phyloP scores from a whole-genome alignment of 495 filamentous ascomycete species.

The Penicillium goetzii region DNA sequence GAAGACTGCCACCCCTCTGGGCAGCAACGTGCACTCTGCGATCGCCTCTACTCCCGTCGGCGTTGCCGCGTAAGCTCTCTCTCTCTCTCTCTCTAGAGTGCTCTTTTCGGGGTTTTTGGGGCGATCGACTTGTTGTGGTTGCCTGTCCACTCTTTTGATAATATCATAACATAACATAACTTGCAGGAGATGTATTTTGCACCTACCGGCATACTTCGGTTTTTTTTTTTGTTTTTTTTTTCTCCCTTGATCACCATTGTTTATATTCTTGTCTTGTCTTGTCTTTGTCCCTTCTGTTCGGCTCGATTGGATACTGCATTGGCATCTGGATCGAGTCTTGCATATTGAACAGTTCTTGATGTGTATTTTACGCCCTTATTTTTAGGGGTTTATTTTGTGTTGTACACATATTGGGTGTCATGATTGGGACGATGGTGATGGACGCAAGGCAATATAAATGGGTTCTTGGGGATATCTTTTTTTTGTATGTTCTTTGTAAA shows the following conservation, averaged over 20 bases:
- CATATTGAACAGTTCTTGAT: neutral
- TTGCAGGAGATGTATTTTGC: neutral
- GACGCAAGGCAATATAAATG: slow-evolving; percentile 5
- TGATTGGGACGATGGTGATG: neutral
- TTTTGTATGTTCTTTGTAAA: neutral
- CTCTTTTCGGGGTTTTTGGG: slow-evolving; percentile 6
- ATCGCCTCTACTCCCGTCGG: slow-evolving; percentile 37
- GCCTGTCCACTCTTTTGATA: slow-evolving; percentile 11
- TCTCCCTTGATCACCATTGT: slow-evolving; percentile 4
- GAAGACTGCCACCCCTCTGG: slow-evolving; percentile 38
- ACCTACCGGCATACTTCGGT: neutral
- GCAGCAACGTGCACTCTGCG: slow-evolving; percentile 29
- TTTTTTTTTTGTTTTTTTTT: neutral
- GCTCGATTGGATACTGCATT: neutral
- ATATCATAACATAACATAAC: slow-evolving; percentile 6
- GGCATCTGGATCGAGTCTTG: neutral
- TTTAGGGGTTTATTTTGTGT: neutral
- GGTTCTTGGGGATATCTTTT: neutral
- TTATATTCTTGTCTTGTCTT: slow-evolving; percentile 3
- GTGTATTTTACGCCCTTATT: neutral
- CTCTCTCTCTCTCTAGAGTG: neutral
- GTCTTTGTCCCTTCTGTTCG: neutral
- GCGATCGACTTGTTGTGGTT: slow-evolving; percentile 1
- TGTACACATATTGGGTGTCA: slow-evolving; percentile 1
- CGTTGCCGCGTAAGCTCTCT: slow-evolving; percentile 41